Evolutionary conservation across 177 flowering plant species (phyloP), one percentile per base, ranked within the genome.

Genomic region (Telopea speciosissima): DNA sequence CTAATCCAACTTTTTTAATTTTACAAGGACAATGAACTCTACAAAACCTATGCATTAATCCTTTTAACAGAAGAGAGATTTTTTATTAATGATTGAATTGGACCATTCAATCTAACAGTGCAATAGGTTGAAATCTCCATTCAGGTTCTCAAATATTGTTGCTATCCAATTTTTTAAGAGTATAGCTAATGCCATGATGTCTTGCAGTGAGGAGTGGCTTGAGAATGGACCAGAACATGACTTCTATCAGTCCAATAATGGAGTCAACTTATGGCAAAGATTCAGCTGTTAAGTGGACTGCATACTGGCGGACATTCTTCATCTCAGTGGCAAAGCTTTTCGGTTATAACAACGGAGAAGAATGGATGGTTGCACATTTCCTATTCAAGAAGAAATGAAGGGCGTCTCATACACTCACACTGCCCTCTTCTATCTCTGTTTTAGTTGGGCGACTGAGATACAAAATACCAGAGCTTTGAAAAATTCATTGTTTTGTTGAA

Each of bases 341-440:
- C n/a, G 87, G 85, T 12, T 91, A 91, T 82, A 91, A 84, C 75
- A 70, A 90, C 70, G 97, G 98, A 26, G 93, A 91, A 64, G 98
- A 93, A 79, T 93, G 98, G 98, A 93, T 93, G 97, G 98, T 93
- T 67, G 76, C 92, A 17, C 96, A 70, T 71, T 89, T 87, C 81
- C 82, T 93, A 7, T 91, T 93, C 84, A 90, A 82, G 79, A 93
- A 83, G 85, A 89, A 88, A 28, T 74, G 71, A 45, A 75, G 14
- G 49, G 16, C n/a, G n/a, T 58, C 31, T 28, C n/a, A n/a, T n/a
- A 28, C 31, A 28, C 31, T 28, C 23, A 49, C 3, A 26, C 14
- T 31, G 10, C 61, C 2, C 16, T 14, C 24, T 9, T 8, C 44
- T 2, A 58, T 58, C 7, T 58, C 23, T 56, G n/a, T 56, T 56